Percentiles rank a stretch among this genome's conserved stretches.
Conservation (phyloP, 352 stramenopile species). For the Phytophthora litchii region DNA sequence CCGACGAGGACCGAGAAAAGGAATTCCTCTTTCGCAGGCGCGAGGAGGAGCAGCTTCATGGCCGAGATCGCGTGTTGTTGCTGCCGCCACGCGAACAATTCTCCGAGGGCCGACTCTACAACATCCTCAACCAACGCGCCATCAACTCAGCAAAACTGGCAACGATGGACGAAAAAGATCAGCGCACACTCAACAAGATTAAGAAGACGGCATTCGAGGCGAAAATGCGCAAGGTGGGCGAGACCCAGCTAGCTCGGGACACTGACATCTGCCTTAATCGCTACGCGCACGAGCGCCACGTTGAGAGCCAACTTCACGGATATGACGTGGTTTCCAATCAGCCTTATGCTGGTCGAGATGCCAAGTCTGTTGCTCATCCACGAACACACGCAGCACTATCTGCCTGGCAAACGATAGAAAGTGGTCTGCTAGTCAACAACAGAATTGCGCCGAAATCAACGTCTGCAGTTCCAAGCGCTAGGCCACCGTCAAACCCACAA, state of each 20-base stretch:
- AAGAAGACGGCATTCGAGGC: conserved; percentile 62
- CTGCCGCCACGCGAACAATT: conserved; percentile 71
- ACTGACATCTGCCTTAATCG: conserved; percentile 65
- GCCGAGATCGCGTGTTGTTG: conserved; percentile 49
- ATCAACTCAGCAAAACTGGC: conserved; percentile 55
- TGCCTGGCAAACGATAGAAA: conserved; percentile 59
- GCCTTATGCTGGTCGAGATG: conserved; percentile 49
- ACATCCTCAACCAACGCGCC: conserved; percentile 77
- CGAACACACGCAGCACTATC: conserved; percentile 50
- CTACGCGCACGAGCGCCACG: conserved; percentile 62
- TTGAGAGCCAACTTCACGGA: conserved; percentile 57
- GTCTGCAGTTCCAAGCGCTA: neutral
- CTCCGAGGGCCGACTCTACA: conserved; percentile 72
- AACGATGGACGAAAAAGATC: conserved; percentile 45
- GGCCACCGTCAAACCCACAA: conserved; percentile 5
- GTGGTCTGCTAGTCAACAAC: conserved; percentile 33
- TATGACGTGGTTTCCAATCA: conserved; percentile 76
- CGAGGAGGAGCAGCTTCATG: conserved; percentile 54
- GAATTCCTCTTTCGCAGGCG: conserved; percentile 47
- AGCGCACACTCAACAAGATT: conserved; percentile 64
- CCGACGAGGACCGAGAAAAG: conserved; percentile 60
- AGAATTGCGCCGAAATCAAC: conserved; percentile 31
- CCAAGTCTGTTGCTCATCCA: conserved; percentile 49
- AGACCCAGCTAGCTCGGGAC: conserved; percentile 43
- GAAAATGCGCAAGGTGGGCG: conserved; percentile 50